Conservation (phyloP, 805 yeast species). For the Pichia heedii region DNA sequence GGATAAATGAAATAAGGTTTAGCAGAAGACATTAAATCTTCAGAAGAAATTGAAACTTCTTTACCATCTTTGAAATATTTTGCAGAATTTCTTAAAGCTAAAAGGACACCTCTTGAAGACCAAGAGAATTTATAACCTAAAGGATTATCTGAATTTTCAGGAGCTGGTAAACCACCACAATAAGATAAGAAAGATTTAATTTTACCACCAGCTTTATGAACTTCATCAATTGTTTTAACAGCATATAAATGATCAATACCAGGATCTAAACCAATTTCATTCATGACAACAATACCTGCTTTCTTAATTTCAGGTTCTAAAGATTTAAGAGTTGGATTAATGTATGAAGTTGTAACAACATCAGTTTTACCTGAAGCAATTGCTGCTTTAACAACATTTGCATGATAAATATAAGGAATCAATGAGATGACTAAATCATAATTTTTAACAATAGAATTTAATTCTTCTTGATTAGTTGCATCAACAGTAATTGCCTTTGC, state of each 20-base stretch:
- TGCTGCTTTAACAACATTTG: constrained; percentile 86
- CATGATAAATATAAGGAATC: constrained; percentile 95
- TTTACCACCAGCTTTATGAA: constrained; percentile 84
- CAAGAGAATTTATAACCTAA: constrained; percentile 98
- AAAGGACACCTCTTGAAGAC: constrained; percentile 96
- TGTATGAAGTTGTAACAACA: constrained; percentile 94
- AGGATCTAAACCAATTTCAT: constrained; percentile 98
- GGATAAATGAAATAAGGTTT: constrained; percentile 94
- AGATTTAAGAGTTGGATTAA: constrained; percentile 81
- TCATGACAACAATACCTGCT: constrained; percentile 97
- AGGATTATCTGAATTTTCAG: constrained; percentile 96
- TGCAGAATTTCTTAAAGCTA: constrained; percentile 92
- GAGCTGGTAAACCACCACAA: constrained; percentile 99
- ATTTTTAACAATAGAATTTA: constrained; percentile 69
- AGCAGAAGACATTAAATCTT: constrained; percentile 91
- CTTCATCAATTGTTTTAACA: constrained; percentile 96
- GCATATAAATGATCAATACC: constrained; percentile 98
- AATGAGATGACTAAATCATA: constrained; percentile 84
- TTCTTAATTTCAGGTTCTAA: constrained; percentile 80
- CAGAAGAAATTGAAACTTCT: constrained; percentile 69
- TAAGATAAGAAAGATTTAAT: constrained; percentile 88
- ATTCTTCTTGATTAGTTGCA: constrained; percentile 68
- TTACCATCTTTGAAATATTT: constrained; percentile 82
- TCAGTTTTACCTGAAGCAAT: constrained; percentile 77
- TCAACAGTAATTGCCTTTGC: constrained; percentile 84